Percentiles rank a stretch among this genome's conserved stretches.
Evolutionary conservation across 306 rosid species (phyloP).

Genomic region (Fragaria vesca): DNA sequence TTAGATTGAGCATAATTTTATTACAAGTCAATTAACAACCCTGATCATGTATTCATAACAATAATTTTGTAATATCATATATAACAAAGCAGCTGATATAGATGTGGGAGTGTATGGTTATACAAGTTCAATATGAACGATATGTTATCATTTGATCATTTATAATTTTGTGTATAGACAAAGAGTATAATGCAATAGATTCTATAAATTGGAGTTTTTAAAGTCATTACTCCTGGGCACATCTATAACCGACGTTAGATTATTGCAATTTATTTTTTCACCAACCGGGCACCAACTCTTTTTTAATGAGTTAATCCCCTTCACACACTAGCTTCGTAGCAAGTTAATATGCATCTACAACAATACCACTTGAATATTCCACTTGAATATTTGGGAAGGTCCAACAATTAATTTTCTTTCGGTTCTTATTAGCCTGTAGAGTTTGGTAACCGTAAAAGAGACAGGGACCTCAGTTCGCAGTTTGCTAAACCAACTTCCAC

Average conservation of each 20-base stretch:
- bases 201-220: not conserved
- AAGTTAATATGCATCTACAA: constrained; percentile 6
- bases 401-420: not conserved
- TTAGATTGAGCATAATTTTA: no score
- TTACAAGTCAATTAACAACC: no score
- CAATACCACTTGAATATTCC: not conserved
- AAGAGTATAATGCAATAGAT: not conserved
- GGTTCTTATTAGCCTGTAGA: not conserved
- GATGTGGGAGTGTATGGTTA: no score
- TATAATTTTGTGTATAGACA: no score
- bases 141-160: no score
- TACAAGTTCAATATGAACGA: no score
- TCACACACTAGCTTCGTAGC: not conserved
- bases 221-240: not conserved
- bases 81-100: no score
- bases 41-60: no score
- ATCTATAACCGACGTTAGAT: not conserved
- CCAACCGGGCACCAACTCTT: not conserved
- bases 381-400: not conserved
- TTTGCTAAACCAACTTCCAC: not conserved
- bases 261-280: constrained; percentile 1
- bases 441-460: not conserved
- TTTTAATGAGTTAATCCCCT: not conserved
- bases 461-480: not conserved
- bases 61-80: no score